These are phyloP conservation scores for Musa itinerans DNA, from an alignment of 176 grass and related monocot genomes.

Conservation along the genomic window DNA sequence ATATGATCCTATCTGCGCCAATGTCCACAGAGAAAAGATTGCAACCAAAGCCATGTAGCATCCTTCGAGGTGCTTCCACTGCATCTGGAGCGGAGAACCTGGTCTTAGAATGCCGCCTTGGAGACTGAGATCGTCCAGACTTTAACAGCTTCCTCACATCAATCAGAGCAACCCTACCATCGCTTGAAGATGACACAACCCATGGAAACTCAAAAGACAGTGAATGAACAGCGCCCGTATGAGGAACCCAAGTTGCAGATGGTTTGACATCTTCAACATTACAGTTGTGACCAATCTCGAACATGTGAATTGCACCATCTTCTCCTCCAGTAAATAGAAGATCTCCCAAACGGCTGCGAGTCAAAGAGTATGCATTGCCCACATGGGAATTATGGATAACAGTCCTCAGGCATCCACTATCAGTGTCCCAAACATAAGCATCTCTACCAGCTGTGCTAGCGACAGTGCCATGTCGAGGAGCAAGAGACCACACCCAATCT, in stretches of 20 bases:
- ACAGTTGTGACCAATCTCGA: slow-evolving; percentile 26
- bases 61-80: slow-evolving; percentile 66
- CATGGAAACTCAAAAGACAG: slow-evolving; percentile 94
- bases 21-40: slow-evolving; percentile 63
- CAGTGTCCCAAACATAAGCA: slow-evolving; percentile 71
- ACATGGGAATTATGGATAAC: slow-evolving; percentile 62
- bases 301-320: slow-evolving; percentile 75
- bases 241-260: slow-evolving; percentile 73
- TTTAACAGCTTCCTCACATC: slow-evolving; percentile 69
- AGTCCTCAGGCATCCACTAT: slow-evolving; percentile 34
- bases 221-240: slow-evolving; percentile 63
- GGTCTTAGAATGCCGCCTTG: slow-evolving; percentile 23
- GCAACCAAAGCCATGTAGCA: slow-evolving; percentile 84
- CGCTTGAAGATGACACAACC: slow-evolving; percentile 72
- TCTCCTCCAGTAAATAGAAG: slow-evolving; percentile 81
- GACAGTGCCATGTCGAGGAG: slow-evolving; percentile 51
- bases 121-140: slow-evolving; percentile 17
- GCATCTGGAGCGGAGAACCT: slow-evolving; percentile 33
- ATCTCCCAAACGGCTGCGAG: slow-evolving; percentile 46
- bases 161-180: slow-evolving; percentile 75
- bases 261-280: slow-evolving; percentile 52
- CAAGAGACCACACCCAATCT: slow-evolving; percentile 79
- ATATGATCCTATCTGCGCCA: slow-evolving; percentile 74
- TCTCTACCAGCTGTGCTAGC: slow-evolving; percentile 70
- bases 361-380: slow-evolving; percentile 61